phyloP scores from a whole-genome alignment of 2,329 filamentous ascomycete genomes.

The Aspergillus sp. region DNA sequence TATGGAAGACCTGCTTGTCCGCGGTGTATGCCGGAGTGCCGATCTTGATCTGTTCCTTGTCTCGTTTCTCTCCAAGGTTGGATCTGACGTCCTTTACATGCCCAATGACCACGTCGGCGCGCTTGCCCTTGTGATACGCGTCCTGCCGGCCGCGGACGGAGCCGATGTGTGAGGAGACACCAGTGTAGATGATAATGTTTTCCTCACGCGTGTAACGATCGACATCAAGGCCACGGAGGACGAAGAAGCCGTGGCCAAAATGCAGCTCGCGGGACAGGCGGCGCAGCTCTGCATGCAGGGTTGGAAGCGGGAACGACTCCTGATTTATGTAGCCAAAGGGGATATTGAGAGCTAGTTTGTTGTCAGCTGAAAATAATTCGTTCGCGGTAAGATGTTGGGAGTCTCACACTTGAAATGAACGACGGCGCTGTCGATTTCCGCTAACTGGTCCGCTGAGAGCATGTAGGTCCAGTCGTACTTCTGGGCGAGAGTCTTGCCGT shows the following conservation, averaged over 20 bases:
- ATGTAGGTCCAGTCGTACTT: conserved; percentile 43
- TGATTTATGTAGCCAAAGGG: conserved; percentile 43
- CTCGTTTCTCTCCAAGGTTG: conserved; percentile 17
- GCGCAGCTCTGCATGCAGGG: conserved; percentile 32
- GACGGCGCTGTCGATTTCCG: conserved; percentile 46
- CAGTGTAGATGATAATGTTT: conserved; percentile 45
- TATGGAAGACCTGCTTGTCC: conserved; percentile 53
- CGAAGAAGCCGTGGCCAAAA: conserved; percentile 44
- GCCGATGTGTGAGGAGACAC: conserved; percentile 45
- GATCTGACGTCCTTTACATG: conserved; percentile 63
- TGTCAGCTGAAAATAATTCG: background rate
- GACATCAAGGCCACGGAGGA: conserved; percentile 44
- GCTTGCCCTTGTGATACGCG: conserved; percentile 26
- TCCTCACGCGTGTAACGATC: conserved; percentile 35
- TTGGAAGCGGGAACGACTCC: conserved; percentile 46
- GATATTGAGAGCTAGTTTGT: conserved; percentile 26
- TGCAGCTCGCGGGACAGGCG: conserved; percentile 39
- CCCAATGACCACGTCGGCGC: conserved; percentile 51
- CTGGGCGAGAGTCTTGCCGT: conserved; percentile 38
- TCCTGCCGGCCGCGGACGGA: conserved; percentile 43
- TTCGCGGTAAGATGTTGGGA: no score
- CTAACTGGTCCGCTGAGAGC: conserved; percentile 37
- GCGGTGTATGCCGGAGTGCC: conserved; percentile 45
- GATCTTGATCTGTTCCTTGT: conserved; percentile 24
- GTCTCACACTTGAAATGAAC: conserved; percentile 42